These are phyloP conservation scores for Moelleriella libera DNA, from an alignment of 2,329 filamentous ascomycete species.

Conservation along the genomic window DNA sequence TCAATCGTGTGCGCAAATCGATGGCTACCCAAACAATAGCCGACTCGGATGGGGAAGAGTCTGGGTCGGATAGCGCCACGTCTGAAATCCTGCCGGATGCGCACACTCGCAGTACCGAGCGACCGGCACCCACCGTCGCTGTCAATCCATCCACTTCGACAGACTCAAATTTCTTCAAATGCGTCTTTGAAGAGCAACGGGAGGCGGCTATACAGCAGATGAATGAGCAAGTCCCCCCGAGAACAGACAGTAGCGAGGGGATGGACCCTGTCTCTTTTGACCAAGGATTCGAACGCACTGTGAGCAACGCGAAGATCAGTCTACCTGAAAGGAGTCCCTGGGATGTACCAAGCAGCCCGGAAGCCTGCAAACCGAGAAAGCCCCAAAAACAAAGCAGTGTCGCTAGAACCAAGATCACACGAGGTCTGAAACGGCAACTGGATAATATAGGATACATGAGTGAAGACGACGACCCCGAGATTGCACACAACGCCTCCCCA, in stretches of 20 bases:
- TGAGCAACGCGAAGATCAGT: background rate
- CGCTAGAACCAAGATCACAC: constrained; percentile 7
- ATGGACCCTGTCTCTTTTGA: constrained; percentile 4
- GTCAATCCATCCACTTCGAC: constrained; percentile 25
- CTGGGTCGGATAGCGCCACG: background rate
- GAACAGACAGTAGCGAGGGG: background rate
- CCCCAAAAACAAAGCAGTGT: constrained; percentile 1
- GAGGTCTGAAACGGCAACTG: constrained; percentile 5
- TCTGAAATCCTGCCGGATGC: background rate
- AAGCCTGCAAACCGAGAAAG: constrained; percentile 4
- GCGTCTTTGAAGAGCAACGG: constrained; percentile 25
- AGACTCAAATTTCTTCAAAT: constrained; percentile 31
- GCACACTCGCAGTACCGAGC: background rate
- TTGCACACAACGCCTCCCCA: background rate
- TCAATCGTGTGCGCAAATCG: background rate
- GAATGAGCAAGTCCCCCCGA: background rate
- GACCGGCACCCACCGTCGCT: background rate
- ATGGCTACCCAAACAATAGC: constrained; percentile 18
- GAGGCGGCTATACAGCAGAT: constrained; percentile 12
- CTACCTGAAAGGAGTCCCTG: constrained; percentile 18
- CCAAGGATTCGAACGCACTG: constrained; percentile 3
- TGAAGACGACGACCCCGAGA: constrained; percentile 3
- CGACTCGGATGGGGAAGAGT: constrained; percentile 23
- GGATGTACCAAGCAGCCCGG: constrained; percentile 31
- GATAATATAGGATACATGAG: constrained; percentile 8